Evolutionary conservation across 192 early-diverging fungal genomes (phyloP).

Genomic region (Backusella parvicylindrica): DNA sequence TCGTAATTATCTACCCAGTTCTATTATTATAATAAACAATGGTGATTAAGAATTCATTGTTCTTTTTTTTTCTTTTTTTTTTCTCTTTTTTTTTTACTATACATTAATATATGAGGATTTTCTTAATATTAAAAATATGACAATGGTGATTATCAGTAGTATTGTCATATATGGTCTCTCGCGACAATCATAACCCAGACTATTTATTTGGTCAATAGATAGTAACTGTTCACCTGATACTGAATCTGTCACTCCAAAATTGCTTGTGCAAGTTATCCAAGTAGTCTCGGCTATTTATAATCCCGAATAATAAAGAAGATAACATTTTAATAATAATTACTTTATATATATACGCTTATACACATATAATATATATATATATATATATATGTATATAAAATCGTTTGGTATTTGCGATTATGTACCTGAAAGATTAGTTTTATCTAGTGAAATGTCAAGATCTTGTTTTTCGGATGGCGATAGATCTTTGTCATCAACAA

Average conservation of each 20-base stretch:
- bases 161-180: background rate
- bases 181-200: background rate
- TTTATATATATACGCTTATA: background rate
- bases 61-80: no score
- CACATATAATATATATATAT: background rate
- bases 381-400: background rate
- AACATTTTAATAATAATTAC: background rate
- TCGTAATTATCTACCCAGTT: background rate
- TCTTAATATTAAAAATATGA: background rate
- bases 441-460: background rate
- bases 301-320: background rate
- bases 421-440: background rate
- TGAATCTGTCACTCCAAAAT: background rate
- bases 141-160: background rate
- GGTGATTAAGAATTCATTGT: background rate
- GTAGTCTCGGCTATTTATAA: background rate
- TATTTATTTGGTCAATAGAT: background rate
- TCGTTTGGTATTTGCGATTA: background rate
- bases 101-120: background rate
- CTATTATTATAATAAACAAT: background rate
- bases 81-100: background rate
- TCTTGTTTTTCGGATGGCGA: background rate
- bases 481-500: background rate
- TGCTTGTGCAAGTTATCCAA: background rate
- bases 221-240: background rate